Conservation (phyloP, 257 asterid species). For the Capsicum baccatum region DNA sequence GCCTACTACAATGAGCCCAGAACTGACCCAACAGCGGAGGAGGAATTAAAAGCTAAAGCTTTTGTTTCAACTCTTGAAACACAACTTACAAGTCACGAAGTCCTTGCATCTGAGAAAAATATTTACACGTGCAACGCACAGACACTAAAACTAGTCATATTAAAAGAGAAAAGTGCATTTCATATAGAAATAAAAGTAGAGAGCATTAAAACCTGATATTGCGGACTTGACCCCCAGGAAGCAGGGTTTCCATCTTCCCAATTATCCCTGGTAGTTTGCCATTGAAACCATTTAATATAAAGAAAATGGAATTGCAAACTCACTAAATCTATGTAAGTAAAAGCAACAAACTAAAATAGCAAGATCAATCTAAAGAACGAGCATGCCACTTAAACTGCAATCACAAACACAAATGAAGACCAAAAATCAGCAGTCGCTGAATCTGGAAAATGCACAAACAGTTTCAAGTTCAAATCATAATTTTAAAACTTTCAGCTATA, state of each 20-base stretch:
- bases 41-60: no score
- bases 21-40: no score
- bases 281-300: slow-evolving; percentile 35
- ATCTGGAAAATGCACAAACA: background rate
- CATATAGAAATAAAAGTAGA: background rate
- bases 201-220: slow-evolving; percentile 68
- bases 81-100: no score
- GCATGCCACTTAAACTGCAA: slow-evolving; percentile 8
- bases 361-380: slow-evolving; percentile 10
- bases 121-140: background rate
- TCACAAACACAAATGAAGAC: slow-evolving; percentile 6
- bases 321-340: slow-evolving; percentile 20
- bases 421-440: background rate
- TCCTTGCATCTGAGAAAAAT: no score
- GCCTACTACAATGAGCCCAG: no score
- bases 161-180: background rate
- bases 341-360: background rate
- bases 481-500: background rate
- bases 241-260: slow-evolving; percentile 99
- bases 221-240: slow-evolving; percentile 98
- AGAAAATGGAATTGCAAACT: slow-evolving; percentile 1
- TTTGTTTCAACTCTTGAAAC: no score
- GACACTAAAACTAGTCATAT: background rate
- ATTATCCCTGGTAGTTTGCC: slow-evolving; percentile 64
- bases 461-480: background rate